Evolutionary conservation across 768 basidiomycete species (phyloP), one percentile per base, ranked within the genome.

Genomic region (Panaeolus cyanescens): DNA sequence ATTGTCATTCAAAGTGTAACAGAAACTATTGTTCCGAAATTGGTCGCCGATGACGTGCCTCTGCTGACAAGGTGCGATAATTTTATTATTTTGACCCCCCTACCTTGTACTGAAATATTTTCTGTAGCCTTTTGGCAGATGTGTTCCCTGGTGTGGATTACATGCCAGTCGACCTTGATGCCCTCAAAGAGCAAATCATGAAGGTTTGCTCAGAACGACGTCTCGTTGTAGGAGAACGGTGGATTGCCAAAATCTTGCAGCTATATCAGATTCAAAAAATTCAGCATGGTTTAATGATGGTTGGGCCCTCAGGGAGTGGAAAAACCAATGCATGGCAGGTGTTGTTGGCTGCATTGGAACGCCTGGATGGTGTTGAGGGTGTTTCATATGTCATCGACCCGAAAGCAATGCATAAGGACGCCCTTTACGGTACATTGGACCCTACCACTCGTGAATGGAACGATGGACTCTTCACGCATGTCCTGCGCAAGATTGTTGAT

Each of bases 251-350:
- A 80, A 96, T 98, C 60, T 82, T 99, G 13, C 97, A 99, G 72
- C 84, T 99, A 4, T 99, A 98, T 74, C 97, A 99, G 74, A 99
- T 99, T 61, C 97, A 99, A 77, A 98, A 95, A 79, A 99, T 99
- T 64, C 96, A 99, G 67, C 97, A 99, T 74, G 97, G 97, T 75
- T 81, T 99, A 39, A 99, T 99, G 97, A 97, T 99, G 95, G 97
- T 99, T 30, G 96, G 97, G 1, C 90, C 97, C 1, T 98, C 97
- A 10, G 97, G 96, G 28, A 95, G 86, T 54, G 97, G 97, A 31
- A 99, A 99, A 77, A 96, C 92, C 1, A 92, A 95, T 65, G 96
- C 97, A 0, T 99, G 97, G 97, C 91, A 91, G 68, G 93, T 98
- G 40, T 82, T 99, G 3, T 83, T 99, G 28, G 85, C 89, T 7